phyloP scores from a whole-genome alignment of 2,329 filamentous ascomycete genomes.

The Microdochium nivale region DNA sequence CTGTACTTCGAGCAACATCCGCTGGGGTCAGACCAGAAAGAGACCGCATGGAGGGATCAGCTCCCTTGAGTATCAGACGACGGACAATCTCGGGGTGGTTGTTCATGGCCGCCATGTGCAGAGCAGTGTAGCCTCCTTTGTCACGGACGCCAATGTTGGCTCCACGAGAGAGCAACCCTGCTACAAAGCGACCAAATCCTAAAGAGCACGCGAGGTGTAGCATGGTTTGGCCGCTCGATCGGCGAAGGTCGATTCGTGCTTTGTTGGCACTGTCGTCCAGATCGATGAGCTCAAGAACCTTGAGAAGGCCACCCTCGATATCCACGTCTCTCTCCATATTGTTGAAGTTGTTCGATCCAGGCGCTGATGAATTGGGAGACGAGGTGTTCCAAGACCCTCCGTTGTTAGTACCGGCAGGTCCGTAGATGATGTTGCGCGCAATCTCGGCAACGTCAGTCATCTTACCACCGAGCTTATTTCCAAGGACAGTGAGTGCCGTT shows the following conservation, averaged over 20 bases:
- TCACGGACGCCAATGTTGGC: slow-evolving; percentile 69
- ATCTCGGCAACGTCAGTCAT: slow-evolving; percentile 53
- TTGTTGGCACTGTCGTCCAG: slow-evolving; percentile 63
- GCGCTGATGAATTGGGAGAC: slow-evolving; percentile 30
- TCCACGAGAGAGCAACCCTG: slow-evolving; percentile 68
- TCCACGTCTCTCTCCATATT: slow-evolving; percentile 29
- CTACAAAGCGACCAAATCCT: slow-evolving; percentile 67
- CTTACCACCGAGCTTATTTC: slow-evolving; percentile 55
- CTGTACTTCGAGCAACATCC: slow-evolving; percentile 60
- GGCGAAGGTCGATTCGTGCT: slow-evolving; percentile 57
- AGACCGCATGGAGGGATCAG: slow-evolving; percentile 62
- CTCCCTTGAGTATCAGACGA: slow-evolving; percentile 63
- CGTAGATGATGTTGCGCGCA: slow-evolving; percentile 50
- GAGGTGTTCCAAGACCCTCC: slow-evolving; percentile 23
- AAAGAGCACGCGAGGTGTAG: slow-evolving; percentile 71
- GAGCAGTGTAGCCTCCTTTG: slow-evolving; percentile 70
- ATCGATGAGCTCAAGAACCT: slow-evolving; percentile 70
- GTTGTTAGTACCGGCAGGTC: slow-evolving; percentile 34
- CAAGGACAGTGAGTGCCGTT: slow-evolving; percentile 56
- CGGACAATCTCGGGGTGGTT: slow-evolving; percentile 69
- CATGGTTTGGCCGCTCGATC: slow-evolving; percentile 67
- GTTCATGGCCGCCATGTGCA: slow-evolving; percentile 74
- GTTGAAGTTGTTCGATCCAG: slow-evolving; percentile 32
- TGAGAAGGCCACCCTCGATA: slow-evolving; percentile 61
- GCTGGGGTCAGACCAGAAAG: slow-evolving; percentile 61